Base-by-base conservation (phyloP, 2,329 filamentous ascomycete genomes). In the Furcasterigmium sp. region DNA sequence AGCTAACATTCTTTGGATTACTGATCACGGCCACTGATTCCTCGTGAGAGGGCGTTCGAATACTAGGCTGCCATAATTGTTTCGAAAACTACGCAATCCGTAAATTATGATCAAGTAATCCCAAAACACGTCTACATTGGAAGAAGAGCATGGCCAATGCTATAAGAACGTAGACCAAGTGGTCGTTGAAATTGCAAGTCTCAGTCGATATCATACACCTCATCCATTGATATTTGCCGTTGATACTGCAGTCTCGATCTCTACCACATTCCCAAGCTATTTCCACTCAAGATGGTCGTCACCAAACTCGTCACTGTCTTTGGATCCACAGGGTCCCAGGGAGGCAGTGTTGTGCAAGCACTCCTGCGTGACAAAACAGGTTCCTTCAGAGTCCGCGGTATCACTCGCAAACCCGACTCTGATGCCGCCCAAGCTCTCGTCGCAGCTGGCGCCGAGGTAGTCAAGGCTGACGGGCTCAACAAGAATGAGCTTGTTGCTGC, bases 311-410 rank as follows among this genome's bases (percentile, higher is more conserved):
- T 62, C 26, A 59, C 61, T 26, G 54, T 63, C 13, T 60, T 56
- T 42, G 59, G 60, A 10, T 54, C 60, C 25, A 62, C 58, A 25
- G 60, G 59, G 25, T 36, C 50, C 6, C 60, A 62, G 23, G 60
- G 60, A 8, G 54, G 56, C 26, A 58, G 56, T 34, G 59, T 63
- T 13, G 52, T 58, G 13, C 45, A 48, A 8, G 58, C 60, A 3
- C 53, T 63, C 17, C 51, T 63, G 8, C 48, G 56, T 14, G 61
- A 60, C 40, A 58, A 58, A 39, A 39, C 49, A 5, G 37, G 51
- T 3, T 21, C 41, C 15, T 62, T 60, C 45, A 46, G 46, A 14
- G 39, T 63, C 11, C 51, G 59, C 3, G 59, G 51, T 4, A 53
- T 61, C 23, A 60, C 60, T 19, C 54, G 60, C 4, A 55, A 55